Evolutionary conservation across 345 rosid species (phyloP).

Genomic region (Trapa incisa): DNA sequence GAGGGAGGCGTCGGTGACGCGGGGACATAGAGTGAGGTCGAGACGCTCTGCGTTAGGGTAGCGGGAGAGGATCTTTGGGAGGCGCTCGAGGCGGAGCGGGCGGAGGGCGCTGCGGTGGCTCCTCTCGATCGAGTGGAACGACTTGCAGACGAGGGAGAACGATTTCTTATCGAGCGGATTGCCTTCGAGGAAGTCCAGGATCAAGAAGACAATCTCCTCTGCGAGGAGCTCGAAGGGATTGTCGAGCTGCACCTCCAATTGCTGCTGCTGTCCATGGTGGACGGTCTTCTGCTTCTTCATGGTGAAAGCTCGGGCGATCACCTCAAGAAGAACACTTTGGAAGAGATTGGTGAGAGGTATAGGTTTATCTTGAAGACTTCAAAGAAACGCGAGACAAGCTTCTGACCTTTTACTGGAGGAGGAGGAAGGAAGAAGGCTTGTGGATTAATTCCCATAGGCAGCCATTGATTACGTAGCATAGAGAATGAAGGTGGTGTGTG

Average conservation of each 20-base stretch:
- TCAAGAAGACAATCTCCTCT: slow-evolving; percentile 40
- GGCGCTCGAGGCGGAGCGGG: slow-evolving; percentile 45
- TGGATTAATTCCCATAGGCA: no score
- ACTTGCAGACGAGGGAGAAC: slow-evolving; percentile 43
- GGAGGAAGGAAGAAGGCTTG: no score
- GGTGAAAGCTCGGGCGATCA: background rate
- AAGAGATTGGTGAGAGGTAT: background rate
- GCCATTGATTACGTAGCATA: no score
- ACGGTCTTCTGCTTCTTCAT: slow-evolving; percentile 27
- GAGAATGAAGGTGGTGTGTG: no score
- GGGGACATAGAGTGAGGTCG: slow-evolving; percentile 56
- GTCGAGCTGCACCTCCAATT: background rate
- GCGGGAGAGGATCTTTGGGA: slow-evolving; percentile 33
- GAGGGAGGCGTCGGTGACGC: slow-evolving; percentile 30
- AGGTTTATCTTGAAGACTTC: no score
- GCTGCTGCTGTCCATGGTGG: background rate
- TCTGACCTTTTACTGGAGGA: no score
- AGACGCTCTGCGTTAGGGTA: slow-evolving; percentile 34
- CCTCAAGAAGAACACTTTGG: background rate
- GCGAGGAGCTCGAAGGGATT: slow-evolving; percentile 39
- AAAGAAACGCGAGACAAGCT: no score
- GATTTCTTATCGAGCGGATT: slow-evolving; percentile 43
- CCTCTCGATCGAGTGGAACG: slow-evolving; percentile 33
- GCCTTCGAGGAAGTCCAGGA: slow-evolving; percentile 31
- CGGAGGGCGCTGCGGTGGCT: slow-evolving; percentile 35